A percentile compares a stretch with the other conserved stretches of the same genome.
Evolutionary conservation across 345 rosid genomes (phyloP).

Genomic region (Salix brachista): DNA sequence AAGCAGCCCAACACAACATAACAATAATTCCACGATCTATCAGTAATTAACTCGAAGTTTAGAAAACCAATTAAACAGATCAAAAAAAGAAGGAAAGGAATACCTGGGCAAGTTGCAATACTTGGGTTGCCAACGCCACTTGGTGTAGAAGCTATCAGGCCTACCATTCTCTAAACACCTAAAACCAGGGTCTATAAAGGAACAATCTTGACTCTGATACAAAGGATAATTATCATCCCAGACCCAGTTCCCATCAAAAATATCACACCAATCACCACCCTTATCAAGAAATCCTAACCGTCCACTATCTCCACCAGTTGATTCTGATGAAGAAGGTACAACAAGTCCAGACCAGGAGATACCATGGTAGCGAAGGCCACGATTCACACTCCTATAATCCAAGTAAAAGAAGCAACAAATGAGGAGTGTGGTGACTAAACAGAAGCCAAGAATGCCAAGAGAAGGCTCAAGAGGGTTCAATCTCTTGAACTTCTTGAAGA

Average conservation of each 20-base stretch:
- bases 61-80: neutral
- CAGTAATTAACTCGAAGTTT: neutral
- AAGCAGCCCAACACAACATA: neutral
- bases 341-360: conserved; percentile 30
- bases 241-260: conserved; percentile 68
- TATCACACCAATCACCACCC: conserved; percentile 47
- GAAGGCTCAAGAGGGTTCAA: conserved; percentile 46
- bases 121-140: conserved; percentile 80
- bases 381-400: conserved; percentile 33
- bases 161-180: conserved; percentile 68
- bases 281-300: conserved; percentile 50
- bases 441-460: conserved; percentile 41
- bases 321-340: conserved; percentile 13
- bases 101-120: conserved; percentile 68
- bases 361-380: conserved; percentile 23
- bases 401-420: conserved; percentile 44
- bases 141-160: conserved; percentile 62
- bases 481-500: conserved; percentile 41
- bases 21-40: neutral
- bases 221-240: conserved; percentile 64
- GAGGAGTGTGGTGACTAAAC: conserved; percentile 35
- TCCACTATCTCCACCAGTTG: conserved; percentile 5
- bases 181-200: conserved; percentile 49
- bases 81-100: neutral
- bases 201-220: conserved; percentile 55